Conservation (phyloP, 2,329 filamentous ascomycete genomes). For the Aspergillus pseudotamarii region DNA sequence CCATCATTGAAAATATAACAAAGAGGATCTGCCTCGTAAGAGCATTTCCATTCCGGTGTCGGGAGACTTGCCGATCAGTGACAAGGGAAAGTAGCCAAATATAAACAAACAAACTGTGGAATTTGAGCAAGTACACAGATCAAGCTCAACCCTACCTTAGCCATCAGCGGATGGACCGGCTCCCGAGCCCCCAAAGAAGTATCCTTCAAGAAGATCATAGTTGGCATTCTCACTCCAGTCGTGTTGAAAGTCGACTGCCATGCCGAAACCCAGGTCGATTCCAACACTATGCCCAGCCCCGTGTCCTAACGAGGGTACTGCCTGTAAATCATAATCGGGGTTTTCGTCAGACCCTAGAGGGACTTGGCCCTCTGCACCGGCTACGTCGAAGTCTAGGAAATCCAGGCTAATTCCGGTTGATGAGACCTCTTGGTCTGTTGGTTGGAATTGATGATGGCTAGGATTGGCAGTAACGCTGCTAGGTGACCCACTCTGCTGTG, state of each 20-base stretch:
- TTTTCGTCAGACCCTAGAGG: constrained; percentile 32
- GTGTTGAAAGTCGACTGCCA: constrained; percentile 50
- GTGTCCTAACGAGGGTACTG: constrained; percentile 33
- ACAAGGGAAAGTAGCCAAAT: constrained; percentile 8
- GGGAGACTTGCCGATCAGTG: neutral
- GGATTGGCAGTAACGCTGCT: constrained; percentile 27
- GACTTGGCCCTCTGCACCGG: constrained; percentile 31
- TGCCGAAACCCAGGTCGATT: constrained; percentile 49
- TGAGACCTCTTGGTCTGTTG: constrained; percentile 26
- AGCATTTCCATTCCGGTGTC: constrained; percentile 10
- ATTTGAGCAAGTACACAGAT: neutral
- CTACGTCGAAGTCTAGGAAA: constrained; percentile 56
- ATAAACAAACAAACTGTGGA: constrained; percentile 5
- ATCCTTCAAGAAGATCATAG: constrained; percentile 57
- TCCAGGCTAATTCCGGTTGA: constrained; percentile 51
- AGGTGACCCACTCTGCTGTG: constrained; percentile 38
- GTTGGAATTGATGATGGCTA: constrained; percentile 27
- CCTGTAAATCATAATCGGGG: constrained; percentile 30
- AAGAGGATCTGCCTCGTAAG: constrained; percentile 9
- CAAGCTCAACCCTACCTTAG: neutral
- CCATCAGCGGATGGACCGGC: constrained; percentile 29
- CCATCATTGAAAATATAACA: neutral
- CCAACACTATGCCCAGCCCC: constrained; percentile 43
- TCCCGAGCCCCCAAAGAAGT: constrained; percentile 55
- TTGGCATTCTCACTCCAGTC: constrained; percentile 52